These are phyloP conservation scores for Eudorina sp. DNA, from an alignment of 139 green algal genomes.

Conservation along the genomic window DNA sequence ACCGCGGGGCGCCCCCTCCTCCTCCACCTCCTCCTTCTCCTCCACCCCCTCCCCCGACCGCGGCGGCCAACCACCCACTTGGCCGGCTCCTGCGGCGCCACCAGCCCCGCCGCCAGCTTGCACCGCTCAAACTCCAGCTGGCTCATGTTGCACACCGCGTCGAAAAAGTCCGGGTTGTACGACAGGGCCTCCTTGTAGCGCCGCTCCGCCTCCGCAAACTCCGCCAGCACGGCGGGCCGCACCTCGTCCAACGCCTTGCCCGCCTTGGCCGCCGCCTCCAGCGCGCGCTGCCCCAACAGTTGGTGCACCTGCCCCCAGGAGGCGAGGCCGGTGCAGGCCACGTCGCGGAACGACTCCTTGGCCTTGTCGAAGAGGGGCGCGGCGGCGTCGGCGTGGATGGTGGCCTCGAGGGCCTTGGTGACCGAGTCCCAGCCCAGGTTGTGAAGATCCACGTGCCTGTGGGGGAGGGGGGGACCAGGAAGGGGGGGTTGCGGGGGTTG, in stretches of 20 bases:
- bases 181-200: conserved; percentile 44
- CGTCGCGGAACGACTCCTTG: conserved; percentile 85
- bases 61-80: background rate
- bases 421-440: conserved; percentile 70
- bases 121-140: conserved; percentile 33
- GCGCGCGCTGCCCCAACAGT: conserved; percentile 7
- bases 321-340: conserved; percentile 63
- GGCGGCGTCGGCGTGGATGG: conserved; percentile 71
- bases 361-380: conserved; percentile 84
- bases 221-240: conserved; percentile 27
- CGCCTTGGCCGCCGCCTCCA: conserved; percentile 29
- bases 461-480: background rate
- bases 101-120: conserved; percentile 41
- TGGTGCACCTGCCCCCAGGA: conserved; percentile 79
- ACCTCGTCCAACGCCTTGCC: conserved; percentile 46
- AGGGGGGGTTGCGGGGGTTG: background rate
- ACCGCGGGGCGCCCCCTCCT: too few species aligned
- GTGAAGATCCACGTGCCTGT: conserved; percentile 82
- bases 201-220: conserved; percentile 55
- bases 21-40: background rate
- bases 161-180: conserved; percentile 36
- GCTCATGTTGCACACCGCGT: conserved; percentile 41
- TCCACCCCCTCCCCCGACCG: background rate
- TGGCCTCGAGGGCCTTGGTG: conserved; percentile 72
- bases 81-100: background rate